phyloP scores from a whole-genome alignment of 2,329 filamentous ascomycete genomes.

The Paecilomyces sp. region DNA sequence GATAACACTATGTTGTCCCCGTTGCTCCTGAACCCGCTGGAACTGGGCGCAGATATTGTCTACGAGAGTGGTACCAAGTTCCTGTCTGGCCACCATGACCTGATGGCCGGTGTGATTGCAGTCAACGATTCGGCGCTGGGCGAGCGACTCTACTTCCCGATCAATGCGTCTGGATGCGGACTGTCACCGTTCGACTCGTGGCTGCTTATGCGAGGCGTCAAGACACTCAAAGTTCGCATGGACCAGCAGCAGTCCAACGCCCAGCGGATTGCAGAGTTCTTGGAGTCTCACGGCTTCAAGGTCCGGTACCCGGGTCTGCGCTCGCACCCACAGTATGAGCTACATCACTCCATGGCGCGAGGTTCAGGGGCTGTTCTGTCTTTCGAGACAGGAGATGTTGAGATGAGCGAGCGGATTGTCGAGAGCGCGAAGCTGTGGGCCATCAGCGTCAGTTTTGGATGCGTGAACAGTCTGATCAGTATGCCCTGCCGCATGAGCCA shows the following conservation, averaged over 20 bases:
- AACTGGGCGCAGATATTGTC: conserved; percentile 89
- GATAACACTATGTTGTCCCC: conserved; percentile 99
- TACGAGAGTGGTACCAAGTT: conserved; percentile 99
- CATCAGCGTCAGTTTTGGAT: conserved; percentile 95
- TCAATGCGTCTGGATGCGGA: conserved; percentile 93
- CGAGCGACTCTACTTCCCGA: conserved; percentile 91
- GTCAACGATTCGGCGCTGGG: conserved; percentile 75
- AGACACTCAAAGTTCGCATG: conserved; percentile 96
- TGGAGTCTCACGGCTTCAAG: conserved; percentile 84
- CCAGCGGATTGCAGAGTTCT: conserved; percentile 82
- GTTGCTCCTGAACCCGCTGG: conserved; percentile 85
- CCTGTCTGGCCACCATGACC: conserved; percentile 92
- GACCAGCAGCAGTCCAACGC: conserved; percentile 96
- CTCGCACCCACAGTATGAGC: conserved; percentile 91
- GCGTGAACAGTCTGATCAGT: conserved; percentile 96
- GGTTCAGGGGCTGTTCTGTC: conserved; percentile 90
- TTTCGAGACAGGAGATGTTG: conserved; percentile 87
- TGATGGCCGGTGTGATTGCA: conserved; percentile 96
- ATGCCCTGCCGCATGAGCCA: conserved; percentile 99
- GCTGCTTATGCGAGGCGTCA: conserved; percentile 89
- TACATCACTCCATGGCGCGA: conserved; percentile 92
- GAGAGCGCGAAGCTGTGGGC: conserved; percentile 87
- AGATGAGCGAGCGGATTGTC: conserved; percentile 83
- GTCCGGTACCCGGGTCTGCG: conserved; percentile 92
- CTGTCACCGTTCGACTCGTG: conserved; percentile 93